Evolutionary conservation across 1,284 basidiomycete genomes (phyloP).

Genomic region (Neotropicomus parvogracilis): DNA sequence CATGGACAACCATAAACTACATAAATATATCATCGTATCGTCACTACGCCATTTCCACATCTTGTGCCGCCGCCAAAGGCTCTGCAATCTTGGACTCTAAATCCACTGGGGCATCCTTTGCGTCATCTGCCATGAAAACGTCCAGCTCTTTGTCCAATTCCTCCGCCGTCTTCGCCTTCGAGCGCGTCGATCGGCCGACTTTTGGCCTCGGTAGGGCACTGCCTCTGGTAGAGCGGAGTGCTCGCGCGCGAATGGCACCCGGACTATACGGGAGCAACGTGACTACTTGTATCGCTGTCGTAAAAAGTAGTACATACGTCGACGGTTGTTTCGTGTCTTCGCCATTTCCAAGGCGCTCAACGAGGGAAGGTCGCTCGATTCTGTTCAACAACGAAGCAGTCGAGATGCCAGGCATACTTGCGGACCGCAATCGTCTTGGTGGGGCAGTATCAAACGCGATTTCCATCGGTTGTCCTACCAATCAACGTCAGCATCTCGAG

Average conservation of each 20-base stretch:
- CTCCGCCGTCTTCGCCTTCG: constrained; percentile 66
- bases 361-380: constrained; percentile 35
- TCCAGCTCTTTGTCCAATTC: constrained; percentile 92
- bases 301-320: constrained; percentile 13
- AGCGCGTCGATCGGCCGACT: constrained; percentile 17
- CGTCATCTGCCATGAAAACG: constrained; percentile 79
- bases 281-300: neutral
- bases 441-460: constrained; percentile 61
- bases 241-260: constrained; percentile 25
- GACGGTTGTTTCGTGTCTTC: constrained; percentile 10
- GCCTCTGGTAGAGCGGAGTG: constrained; percentile 14
- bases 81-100: constrained; percentile 25
- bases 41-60: constrained; percentile 52
- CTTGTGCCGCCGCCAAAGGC: constrained; percentile 28
- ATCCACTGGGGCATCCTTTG: constrained; percentile 25
- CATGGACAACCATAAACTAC: constrained; percentile 18
- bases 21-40: constrained; percentile 18
- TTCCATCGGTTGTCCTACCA: constrained; percentile 75
- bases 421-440: constrained; percentile 35
- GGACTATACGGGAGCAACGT: constrained; percentile 12
- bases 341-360: constrained; percentile 23
- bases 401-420: constrained; percentile 29
- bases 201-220: constrained; percentile 14
- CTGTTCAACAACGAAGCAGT: constrained; percentile 32
- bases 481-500: neutral